Evolutionary conservation across 495 filamentous ascomycete genomes (phyloP).

Genomic region (Lasiosphaeris hirsuta): DNA sequence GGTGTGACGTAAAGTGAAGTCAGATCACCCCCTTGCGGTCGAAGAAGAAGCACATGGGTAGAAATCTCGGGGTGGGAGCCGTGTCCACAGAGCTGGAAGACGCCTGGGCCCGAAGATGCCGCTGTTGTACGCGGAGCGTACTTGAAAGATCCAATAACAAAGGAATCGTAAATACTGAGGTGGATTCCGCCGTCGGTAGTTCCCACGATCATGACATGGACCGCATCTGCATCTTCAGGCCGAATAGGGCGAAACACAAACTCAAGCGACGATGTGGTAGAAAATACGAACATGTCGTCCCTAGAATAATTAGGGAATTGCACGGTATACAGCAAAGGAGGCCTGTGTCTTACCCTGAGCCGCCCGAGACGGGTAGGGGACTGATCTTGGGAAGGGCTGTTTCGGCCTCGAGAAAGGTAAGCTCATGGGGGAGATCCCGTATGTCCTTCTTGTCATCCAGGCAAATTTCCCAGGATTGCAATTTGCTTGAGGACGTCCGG

Average conservation of each 20-base stretch:
- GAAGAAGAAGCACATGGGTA: slow-evolving; percentile 70
- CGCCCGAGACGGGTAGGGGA: slow-evolving; percentile 58
- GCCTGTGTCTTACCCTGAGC: slow-evolving; percentile 47
- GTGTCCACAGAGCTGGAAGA: slow-evolving; percentile 53
- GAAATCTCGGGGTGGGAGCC: slow-evolving; percentile 70
- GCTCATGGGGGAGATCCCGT: slow-evolving; percentile 69
- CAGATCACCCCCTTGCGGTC: slow-evolving; percentile 25
- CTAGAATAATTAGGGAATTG: slow-evolving; percentile 35
- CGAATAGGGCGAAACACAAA: slow-evolving; percentile 62
- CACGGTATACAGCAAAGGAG: neutral
- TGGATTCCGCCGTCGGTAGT: slow-evolving; percentile 77
- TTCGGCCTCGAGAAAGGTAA: slow-evolving; percentile 76
- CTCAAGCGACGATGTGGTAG: slow-evolving; percentile 65
- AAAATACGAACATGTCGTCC: slow-evolving; percentile 65
- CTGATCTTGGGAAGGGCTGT: slow-evolving; percentile 77
- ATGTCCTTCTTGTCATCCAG: slow-evolving; percentile 33
- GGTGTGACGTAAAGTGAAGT: slow-evolving; percentile 62
- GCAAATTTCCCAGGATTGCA: slow-evolving; percentile 31
- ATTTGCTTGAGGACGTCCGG: neutral
- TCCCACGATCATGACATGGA: slow-evolving; percentile 79
- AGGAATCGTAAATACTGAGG: slow-evolving; percentile 85
- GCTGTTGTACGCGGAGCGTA: slow-evolving; percentile 20
- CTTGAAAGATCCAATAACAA: slow-evolving; percentile 70
- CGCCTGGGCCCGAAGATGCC: neutral
- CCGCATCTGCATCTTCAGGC: slow-evolving; percentile 61